These are phyloP conservation scores for Cordyceps cateniannulata DNA, from an alignment of 2,329 filamentous ascomycete species.

Conservation along the genomic window DNA sequence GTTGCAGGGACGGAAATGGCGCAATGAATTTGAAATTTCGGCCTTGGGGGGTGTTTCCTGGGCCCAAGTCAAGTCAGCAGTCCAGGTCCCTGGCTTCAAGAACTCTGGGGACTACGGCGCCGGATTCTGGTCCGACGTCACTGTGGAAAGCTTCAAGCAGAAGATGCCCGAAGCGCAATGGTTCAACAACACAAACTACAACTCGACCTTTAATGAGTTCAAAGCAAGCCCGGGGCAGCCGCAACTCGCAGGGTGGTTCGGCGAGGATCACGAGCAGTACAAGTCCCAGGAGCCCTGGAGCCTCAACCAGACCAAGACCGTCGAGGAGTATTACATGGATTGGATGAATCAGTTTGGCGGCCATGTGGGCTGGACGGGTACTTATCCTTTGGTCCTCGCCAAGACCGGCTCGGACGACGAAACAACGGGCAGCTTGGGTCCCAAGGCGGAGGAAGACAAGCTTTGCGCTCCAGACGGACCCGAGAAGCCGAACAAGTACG, in stretches of 20 bases:
- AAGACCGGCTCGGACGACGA: too few species aligned
- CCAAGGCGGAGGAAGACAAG: too few species aligned
- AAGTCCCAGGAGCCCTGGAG: neutral
- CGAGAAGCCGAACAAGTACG: too few species aligned
- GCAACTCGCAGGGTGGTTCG: neutral
- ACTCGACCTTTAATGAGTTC: neutral
- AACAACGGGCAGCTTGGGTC: too few species aligned
- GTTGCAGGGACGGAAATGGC: neutral
- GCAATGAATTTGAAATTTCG: neutral
- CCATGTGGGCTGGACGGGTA: neutral
- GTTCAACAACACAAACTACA: neutral
- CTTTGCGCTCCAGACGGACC: too few species aligned
- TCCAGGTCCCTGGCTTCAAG: neutral
- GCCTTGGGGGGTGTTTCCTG: neutral
- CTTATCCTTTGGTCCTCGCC: neutral
- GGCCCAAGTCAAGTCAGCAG: neutral
- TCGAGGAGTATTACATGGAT: neutral
- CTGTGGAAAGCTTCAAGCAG: neutral
- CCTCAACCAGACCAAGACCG: neutral
- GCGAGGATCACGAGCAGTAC: neutral
- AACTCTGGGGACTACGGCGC: neutral
- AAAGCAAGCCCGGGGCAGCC: neutral
- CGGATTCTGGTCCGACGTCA: neutral
- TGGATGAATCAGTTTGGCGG: neutral
- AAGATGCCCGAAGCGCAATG: neutral